These are phyloP conservation scores for Alternaria longipes DNA, from an alignment of 2,329 filamentous ascomycete species.

Conservation along the genomic window DNA sequence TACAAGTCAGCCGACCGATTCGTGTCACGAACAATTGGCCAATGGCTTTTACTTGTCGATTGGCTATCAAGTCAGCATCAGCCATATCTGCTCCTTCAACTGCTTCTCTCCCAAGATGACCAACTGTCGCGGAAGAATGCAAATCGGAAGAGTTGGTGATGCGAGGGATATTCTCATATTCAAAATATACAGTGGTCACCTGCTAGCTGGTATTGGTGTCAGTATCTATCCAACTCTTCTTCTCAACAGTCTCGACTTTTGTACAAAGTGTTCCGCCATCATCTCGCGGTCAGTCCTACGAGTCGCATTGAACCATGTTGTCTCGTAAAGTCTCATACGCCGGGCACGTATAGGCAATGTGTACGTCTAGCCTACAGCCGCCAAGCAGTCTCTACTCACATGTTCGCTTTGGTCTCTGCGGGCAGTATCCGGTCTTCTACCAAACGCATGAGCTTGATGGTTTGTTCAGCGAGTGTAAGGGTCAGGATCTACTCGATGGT, in stretches of 20 bases:
- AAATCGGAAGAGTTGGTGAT: background rate
- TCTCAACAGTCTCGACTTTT: background rate
- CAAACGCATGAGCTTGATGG: constrained; percentile 87
- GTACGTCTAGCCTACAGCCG: background rate
- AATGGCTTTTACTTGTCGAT: background rate
- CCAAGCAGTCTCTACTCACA: constrained; percentile 45
- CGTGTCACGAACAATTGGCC: background rate
- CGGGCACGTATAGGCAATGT: background rate
- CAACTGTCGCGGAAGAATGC: too few relatives aligned
- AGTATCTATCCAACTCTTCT: background rate
- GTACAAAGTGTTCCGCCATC: background rate
- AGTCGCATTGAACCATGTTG: background rate
- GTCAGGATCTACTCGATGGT: constrained; percentile 74
- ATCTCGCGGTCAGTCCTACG: background rate
- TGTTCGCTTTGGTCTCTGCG: constrained; percentile 56
- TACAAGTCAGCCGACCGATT: background rate
- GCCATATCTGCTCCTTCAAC: background rate
- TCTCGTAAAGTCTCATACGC: background rate
- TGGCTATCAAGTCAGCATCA: background rate
- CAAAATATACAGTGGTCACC: background rate
- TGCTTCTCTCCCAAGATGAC: background rate
- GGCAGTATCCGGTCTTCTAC: constrained; percentile 71
- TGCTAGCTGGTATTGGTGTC: background rate
- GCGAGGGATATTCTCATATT: background rate
- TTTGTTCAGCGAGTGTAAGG: constrained; percentile 93